Conservation (phyloP, 2,329 filamentous ascomycete genomes). For the Botrytis fabae region DNA sequence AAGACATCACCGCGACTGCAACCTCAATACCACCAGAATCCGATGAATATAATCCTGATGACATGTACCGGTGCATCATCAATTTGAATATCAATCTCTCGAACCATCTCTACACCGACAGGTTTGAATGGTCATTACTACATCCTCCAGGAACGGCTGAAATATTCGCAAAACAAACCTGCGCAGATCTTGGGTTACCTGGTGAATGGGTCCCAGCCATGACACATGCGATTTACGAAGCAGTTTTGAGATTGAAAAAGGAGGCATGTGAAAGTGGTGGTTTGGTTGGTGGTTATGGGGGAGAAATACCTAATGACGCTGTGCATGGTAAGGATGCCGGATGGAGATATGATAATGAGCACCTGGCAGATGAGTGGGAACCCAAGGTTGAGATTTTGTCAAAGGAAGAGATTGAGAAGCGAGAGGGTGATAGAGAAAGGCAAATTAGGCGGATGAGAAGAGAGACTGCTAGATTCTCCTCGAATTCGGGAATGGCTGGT, state of each 20-base stretch:
- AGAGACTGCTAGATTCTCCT: slow-evolving; percentile 91
- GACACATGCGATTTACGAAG: slow-evolving; percentile 95
- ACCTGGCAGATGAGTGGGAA: slow-evolving; percentile 81
- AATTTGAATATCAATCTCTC: slow-evolving; percentile 88
- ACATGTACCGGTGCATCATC: slow-evolving; percentile 92
- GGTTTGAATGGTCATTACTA: slow-evolving; percentile 94
- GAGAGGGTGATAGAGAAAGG: slow-evolving; percentile 89
- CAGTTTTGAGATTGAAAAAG: slow-evolving; percentile 89
- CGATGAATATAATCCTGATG: slow-evolving; percentile 82
- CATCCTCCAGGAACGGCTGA: slow-evolving; percentile 92
- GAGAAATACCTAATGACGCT: slow-evolving; percentile 85
- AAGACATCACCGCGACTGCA: slow-evolving; percentile 68
- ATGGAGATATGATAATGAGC: slow-evolving; percentile 94
- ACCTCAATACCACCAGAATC: slow-evolving; percentile 63
- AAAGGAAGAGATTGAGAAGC: slow-evolving; percentile 96
- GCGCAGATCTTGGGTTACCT: slow-evolving; percentile 82
- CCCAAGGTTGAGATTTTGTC: slow-evolving; percentile 78
- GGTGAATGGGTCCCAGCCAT: slow-evolving; percentile 95
- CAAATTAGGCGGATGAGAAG: slow-evolving; percentile 83
- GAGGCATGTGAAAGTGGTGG: slow-evolving; percentile 92
- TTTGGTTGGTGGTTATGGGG: slow-evolving; percentile 70
- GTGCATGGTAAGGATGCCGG: slow-evolving; percentile 80
- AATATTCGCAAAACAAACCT: slow-evolving; percentile 87
- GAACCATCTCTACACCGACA: slow-evolving; percentile 91
- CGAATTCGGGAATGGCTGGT: slow-evolving; percentile 76